A percentile compares a stretch with the other conserved stretches of the same genome.
These are phyloP conservation scores for Malassezia dermatis DNA, from an alignment of 1,284 basidiomycete genomes.

Conservation along the genomic window DNA sequence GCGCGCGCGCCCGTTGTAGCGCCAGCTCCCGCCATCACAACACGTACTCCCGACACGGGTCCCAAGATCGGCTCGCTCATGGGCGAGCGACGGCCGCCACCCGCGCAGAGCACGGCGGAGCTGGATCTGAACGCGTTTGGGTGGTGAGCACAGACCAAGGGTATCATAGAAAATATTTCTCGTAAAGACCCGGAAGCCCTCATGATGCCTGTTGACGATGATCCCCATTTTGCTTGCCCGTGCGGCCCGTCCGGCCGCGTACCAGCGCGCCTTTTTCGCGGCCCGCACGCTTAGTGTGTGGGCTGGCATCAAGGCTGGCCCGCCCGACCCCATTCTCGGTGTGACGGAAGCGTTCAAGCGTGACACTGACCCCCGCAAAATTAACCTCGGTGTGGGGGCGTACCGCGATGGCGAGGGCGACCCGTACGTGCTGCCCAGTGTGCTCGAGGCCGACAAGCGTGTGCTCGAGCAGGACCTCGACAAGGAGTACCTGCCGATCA, in stretches of 20 bases:
- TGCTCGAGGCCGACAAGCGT: constrained; percentile 75
- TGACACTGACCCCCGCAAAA: constrained; percentile 67
- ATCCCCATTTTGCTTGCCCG: not conserved
- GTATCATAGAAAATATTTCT: not conserved
- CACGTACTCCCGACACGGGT: not conserved
- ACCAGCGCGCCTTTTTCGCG: not conserved
- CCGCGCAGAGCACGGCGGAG: constrained; percentile 13
- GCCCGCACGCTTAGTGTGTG: constrained; percentile 57
- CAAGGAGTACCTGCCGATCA: constrained; percentile 98
- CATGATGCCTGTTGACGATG: not conserved
- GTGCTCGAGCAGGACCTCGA: constrained; percentile 63
- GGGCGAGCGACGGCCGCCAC: constrained; percentile 3
- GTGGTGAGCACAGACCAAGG: constrained; percentile 1
- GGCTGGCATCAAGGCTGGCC: constrained; percentile 73
- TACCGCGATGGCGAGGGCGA: constrained; percentile 50
- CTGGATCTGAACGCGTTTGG: constrained; percentile 19
- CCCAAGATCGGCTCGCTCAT: constrained; percentile 13
- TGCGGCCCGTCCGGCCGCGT: not conserved
- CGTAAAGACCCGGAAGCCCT: not conserved
- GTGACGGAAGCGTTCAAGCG: constrained; percentile 77
- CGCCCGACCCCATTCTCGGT: constrained; percentile 90
- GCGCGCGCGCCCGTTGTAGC: constrained; percentile 31
- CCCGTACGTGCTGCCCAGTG: constrained; percentile 50
- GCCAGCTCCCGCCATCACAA: too few relatives aligned
- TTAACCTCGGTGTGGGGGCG: constrained; percentile 66